Base-by-base conservation (phyloP, 2,329 filamentous ascomycete species). In the Phialocephala sp. region DNA sequence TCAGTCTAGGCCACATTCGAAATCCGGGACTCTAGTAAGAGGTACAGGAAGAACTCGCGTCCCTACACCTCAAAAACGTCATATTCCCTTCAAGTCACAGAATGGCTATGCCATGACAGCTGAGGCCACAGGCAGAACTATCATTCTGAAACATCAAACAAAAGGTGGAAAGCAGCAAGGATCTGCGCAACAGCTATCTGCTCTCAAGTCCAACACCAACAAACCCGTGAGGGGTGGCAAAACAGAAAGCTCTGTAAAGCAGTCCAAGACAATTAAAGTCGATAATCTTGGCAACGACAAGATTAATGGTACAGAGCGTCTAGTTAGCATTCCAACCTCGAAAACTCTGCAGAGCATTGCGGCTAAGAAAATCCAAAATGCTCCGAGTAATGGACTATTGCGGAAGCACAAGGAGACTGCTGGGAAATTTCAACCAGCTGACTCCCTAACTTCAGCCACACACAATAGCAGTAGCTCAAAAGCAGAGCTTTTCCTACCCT, bases 21-120 rank as follows among this genome's bases (percentile, higher is more conserved):
- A 20, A 55, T 37, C 24, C 36, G 59, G 50, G 20, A 62, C 39
- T 54, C 35, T 59, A 64, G 37, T 15, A 22, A 67, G 63, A 64
- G 65, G 62, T 65, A 64, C 55, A 56, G 24, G n/a, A 24, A 67
- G 50, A 20, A 36, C 8, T 15, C 14, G 14, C 14, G 35, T 24
- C 20, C 20, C n/a, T 41, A 5, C 35, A 12, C 18, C 12, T 39
- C 32, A 37, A 18, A 57, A 57, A 15, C 32, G 8, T 37, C 18
- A 1, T 4, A 39, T 9, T 22, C 18, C 55, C n/a, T 14, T 32
- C 4, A 57, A 20, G 32, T 6, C 37, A 39, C 6, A 32, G 14
- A 27, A 35, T 32, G 24, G 50, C 24, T n/a, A 18, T 27, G 15
- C 15, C 2, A 18, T 20, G 2, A 15, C 22, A 32, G 12, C 6